Evolutionary conservation across 305 asterid genomes (phyloP).

Genomic region (Solanum hybrid): DNA sequence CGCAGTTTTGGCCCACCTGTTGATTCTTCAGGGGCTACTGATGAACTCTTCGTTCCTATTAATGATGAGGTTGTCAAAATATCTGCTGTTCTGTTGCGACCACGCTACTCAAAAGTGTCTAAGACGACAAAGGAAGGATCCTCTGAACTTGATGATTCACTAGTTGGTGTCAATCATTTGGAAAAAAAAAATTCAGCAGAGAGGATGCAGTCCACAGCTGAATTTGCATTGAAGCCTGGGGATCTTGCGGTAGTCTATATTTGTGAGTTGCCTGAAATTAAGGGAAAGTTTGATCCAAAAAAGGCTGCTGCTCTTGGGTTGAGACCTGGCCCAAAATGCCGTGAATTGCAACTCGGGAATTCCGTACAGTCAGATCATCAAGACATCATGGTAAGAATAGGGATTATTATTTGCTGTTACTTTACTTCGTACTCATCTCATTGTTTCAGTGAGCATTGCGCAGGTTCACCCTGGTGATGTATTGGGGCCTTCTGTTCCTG

Average conservation of each 20-base stretch:
- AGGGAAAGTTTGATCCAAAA: constrained; percentile 70
- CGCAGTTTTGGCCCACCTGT: constrained; percentile 62
- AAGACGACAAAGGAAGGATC: constrained; percentile 12
- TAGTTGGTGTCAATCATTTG: neutral
- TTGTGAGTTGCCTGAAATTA: constrained; percentile 80
- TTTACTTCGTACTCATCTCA: neutral
- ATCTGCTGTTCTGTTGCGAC: constrained; percentile 70
- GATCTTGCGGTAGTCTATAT: constrained; percentile 35
- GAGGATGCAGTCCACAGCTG: constrained; percentile 6
- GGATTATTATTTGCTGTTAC: neutral
- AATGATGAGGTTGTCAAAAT: constrained; percentile 79
- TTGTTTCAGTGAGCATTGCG: constrained; percentile 7
- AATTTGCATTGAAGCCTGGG: constrained; percentile 19
- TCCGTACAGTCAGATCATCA: constrained; percentile 68
- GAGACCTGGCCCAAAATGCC: constrained; percentile 72
- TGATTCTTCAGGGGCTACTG: constrained; percentile 13
- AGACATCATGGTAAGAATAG: constrained; percentile 24
- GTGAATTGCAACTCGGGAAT: constrained; percentile 63
- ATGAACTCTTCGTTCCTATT: constrained; percentile 53
- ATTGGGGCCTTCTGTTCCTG: constrained; percentile 77
- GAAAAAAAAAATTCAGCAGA: neutral
- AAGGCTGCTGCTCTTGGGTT: constrained; percentile 78
- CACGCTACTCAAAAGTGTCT: constrained; percentile 27
- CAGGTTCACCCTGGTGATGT: constrained; percentile 87
- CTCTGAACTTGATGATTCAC: neutral